These are phyloP conservation scores for Penicillium sp. DNA, from an alignment of 2,329 filamentous ascomycete genomes.

Conservation along the genomic window DNA sequence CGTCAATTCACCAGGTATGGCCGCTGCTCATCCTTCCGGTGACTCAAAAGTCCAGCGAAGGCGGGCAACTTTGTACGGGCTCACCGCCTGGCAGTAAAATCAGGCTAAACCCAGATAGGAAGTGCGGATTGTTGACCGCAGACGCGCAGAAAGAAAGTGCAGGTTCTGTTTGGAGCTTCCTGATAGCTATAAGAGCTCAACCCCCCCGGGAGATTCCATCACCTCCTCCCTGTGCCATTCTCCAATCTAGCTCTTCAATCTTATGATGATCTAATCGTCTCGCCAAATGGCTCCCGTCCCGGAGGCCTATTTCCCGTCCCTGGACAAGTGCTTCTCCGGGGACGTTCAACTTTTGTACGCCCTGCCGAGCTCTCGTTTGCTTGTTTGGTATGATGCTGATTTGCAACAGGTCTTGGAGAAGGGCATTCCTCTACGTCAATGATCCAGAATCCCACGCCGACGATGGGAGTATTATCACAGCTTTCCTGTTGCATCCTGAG, in stretches of 20 bases:
- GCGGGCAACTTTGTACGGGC: slow-evolving; percentile 6
- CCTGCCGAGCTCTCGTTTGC: slow-evolving; percentile 10
- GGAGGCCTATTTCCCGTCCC: slow-evolving; percentile 80
- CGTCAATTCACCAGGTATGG: not conserved
- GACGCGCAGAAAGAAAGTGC: slow-evolving; percentile 36
- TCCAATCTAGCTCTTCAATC: slow-evolving; percentile 23
- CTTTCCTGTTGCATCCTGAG: slow-evolving; percentile 74
- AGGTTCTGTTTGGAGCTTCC: slow-evolving; percentile 40
- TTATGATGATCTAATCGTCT: slow-evolving; percentile 51
- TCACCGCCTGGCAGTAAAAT: slow-evolving; percentile 45
- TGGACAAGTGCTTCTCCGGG: slow-evolving; percentile 84
- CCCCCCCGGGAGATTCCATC: not conserved
- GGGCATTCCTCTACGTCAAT: slow-evolving; percentile 60
- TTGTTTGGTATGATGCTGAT: slow-evolving; percentile 30
- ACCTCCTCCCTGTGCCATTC: slow-evolving; percentile 11
- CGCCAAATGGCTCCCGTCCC: slow-evolving; percentile 70
- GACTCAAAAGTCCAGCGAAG: slow-evolving; percentile 23
- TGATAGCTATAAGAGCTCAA: slow-evolving; percentile 32
- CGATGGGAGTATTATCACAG: slow-evolving; percentile 63
- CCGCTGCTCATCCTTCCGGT: not conserved
- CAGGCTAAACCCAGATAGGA: slow-evolving; percentile 46
- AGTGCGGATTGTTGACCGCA: slow-evolving; percentile 46
- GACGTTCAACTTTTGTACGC: slow-evolving; percentile 77
- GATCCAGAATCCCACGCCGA: slow-evolving; percentile 51
- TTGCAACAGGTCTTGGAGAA: slow-evolving; percentile 63